Evolutionary conservation across 495 filamentous ascomycete genomes (phyloP), one percentile per base, ranked within the genome.

Genomic region (Bacidia rubella): DNA sequence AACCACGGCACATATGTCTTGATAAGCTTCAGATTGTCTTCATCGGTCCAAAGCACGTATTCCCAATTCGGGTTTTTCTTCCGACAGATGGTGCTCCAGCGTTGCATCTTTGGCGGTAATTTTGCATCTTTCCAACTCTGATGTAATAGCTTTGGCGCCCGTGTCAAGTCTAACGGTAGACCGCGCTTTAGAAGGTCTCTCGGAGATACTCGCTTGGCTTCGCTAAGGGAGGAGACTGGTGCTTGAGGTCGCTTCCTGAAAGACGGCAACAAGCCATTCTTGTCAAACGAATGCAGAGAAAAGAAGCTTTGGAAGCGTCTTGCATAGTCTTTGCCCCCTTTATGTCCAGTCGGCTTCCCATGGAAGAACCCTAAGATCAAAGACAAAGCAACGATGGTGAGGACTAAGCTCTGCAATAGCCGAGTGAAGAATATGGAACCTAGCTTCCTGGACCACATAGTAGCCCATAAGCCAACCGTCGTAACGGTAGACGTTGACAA

Each of bases 41-140:
- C 51, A 38, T 62, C 54, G n/a, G 60, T 60, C 60, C 60, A 62
- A 9, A 62, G 45, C n/a, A 60, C 60, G 49, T 54, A 62, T 43
- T 62, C 57, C 57, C 60, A 62, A 32, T 62, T 57, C 10, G 60
- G 44, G 35, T 62, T 53, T 20, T 44, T 44, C 35, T 38, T 17
- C 17, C 57, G 57, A 39, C 60, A 62, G 3, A 53, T 49, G 11
- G 57, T 45, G 43, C 57, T 60, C 60, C 60, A 62, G 12, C 45
- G 42, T 20, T 57, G 49, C 23, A 62, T 60, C 20, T 62, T 62
- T 15, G 57, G 15, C 11, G 60, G 60, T 3, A 62, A 35, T 20
- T 52, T 52, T 2, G 21, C 32, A 11, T 59, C 44, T 11, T 57
- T 57, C 60, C 60, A 62, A 40, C 54, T 62, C 25, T 62, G 60